Percentiles rank a stretch among this genome's conserved stretches.
These are phyloP conservation scores for Arctium lappa DNA, from an alignment of 129 eudicot species.

Conservation along the genomic window DNA sequence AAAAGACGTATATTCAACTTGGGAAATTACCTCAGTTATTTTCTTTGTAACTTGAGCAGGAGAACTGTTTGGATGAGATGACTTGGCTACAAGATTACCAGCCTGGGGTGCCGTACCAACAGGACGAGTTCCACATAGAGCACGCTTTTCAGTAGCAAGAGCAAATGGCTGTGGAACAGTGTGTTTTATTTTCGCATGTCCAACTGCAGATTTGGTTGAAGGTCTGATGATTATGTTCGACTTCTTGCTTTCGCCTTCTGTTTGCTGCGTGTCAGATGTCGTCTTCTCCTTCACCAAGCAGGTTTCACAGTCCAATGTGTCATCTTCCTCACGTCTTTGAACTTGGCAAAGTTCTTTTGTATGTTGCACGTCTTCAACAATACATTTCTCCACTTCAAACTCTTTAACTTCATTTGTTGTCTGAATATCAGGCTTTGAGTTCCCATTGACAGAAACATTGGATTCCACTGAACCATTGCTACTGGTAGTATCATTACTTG, in stretches of 20 bases:
- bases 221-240: conserved; percentile 29
- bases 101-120: conserved; percentile 27
- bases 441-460: conserved; percentile 22
- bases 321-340: conserved; percentile 32
- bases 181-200: conserved; percentile 53
- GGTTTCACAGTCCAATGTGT: conserved; percentile 18
- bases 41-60: conserved; percentile 27
- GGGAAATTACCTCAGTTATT: conserved; percentile 45
- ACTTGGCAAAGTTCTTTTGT: conserved; percentile 21
- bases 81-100: conserved; percentile 36
- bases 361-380: conserved; percentile 30
- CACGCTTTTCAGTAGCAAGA: conserved; percentile 89
- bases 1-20: background rate
- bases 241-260: conserved; percentile 44
- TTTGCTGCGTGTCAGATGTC: conserved; percentile 34
- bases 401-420: conserved; percentile 44
- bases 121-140: conserved; percentile 54
- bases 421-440: conserved; percentile 18
- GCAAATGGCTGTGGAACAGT: conserved; percentile 79
- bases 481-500: conserved; percentile 21
- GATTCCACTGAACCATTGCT: conserved; percentile 21
- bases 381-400: conserved; percentile 57
- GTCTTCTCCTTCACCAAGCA: conserved; percentile 40
- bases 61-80: conserved; percentile 30
- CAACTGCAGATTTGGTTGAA: conserved; percentile 38